Percentiles rank a stretch among this genome's conserved stretches.
Evolutionary conservation across 495 filamentous ascomycete genomes (phyloP).

Genomic region (Trichoderma virens): DNA sequence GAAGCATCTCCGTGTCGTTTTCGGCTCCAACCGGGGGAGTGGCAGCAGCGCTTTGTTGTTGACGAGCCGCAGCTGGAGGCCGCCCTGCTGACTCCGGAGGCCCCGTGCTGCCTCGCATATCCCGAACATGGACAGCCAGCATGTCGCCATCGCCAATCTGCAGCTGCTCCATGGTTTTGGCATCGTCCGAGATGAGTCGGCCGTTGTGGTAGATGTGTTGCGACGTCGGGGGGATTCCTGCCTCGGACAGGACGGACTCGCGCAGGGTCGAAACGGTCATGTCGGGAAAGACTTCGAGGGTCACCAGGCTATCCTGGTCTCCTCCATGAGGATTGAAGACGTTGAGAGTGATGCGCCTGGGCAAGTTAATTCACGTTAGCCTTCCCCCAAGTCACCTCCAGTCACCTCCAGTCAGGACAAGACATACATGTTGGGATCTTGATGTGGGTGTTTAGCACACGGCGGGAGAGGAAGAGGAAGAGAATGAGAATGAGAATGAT

Average conservation of each 20-base stretch:
- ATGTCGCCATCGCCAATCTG: conserved; percentile 85
- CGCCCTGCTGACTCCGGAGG: conserved; percentile 29
- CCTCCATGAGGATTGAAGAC: conserved; percentile 62
- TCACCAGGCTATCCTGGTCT: conserved; percentile 67
- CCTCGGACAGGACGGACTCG: conserved; percentile 62
- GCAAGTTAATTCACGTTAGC: not conserved
- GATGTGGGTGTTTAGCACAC: not conserved
- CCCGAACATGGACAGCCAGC: conserved; percentile 73
- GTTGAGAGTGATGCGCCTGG: conserved; percentile 78
- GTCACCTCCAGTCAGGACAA: not conserved
- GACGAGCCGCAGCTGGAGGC: not conserved
- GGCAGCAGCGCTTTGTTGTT: conserved; percentile 22
- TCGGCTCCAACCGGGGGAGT: conserved; percentile 32
- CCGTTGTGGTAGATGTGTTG: conserved; percentile 88
- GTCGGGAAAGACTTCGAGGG: conserved; percentile 72
- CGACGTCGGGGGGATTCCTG: conserved; percentile 41
- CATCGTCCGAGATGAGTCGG: conserved; percentile 64
- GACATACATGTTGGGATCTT: not conserved
- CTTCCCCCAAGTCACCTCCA: not conserved
- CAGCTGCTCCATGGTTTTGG: conserved; percentile 72
- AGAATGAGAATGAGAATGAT: not conserved
- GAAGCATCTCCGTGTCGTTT: conserved; percentile 72
- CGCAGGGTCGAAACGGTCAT: conserved; percentile 86
- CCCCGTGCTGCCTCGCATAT: conserved; percentile 38
- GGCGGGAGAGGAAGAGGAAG: not conserved